A percentile compares a stretch with the other conserved stretches of the same genome.
These are phyloP conservation scores for Oidium heveae DNA, from an alignment of 2,329 filamentous ascomycete genomes.

Conservation along the genomic window DNA sequence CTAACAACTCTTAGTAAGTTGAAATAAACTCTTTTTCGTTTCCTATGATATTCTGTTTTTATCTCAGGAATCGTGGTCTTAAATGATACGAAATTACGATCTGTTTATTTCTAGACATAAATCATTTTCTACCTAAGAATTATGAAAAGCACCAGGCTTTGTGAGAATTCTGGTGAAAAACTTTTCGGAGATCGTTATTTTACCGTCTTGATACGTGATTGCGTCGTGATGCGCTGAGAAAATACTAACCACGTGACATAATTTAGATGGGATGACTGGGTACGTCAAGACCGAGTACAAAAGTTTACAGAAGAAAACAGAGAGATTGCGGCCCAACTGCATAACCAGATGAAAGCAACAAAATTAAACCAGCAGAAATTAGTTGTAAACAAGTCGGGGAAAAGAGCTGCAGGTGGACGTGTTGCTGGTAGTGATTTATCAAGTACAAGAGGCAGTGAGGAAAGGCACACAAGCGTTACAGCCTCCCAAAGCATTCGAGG, in stretches of 20 bases:
- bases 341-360: conserved; percentile 33
- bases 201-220: not conserved
- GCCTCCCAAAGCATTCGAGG: conserved; percentile 38
- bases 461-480: conserved; percentile 36
- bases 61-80: too few relatives aligned
- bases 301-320: conserved; percentile 92
- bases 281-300: conserved; percentile 72
- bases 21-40: too few relatives aligned
- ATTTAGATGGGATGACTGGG: conserved; percentile 87
- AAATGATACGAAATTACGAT: too few relatives aligned
- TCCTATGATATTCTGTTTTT: too few relatives aligned
- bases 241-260: conserved; percentile 5
- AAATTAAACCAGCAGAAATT: conserved; percentile 10
- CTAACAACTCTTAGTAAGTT: too few relatives aligned
- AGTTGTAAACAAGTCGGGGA: conserved; percentile 18
- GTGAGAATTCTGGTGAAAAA: too few relatives aligned
- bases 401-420: conserved; percentile 9
- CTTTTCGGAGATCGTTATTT: too few relatives aligned
- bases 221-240: not conserved
- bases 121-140: too few relatives aligned
- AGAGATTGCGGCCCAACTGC: conserved; percentile 54
- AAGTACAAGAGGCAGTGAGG: conserved; percentile 51
- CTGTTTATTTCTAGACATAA: too few relatives aligned
- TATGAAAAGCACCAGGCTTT: too few relatives aligned
- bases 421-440: conserved; percentile 23